These are phyloP conservation scores for Hypoxylon perforatum DNA, from an alignment of 495 filamentous ascomycete species.

Conservation along the genomic window DNA sequence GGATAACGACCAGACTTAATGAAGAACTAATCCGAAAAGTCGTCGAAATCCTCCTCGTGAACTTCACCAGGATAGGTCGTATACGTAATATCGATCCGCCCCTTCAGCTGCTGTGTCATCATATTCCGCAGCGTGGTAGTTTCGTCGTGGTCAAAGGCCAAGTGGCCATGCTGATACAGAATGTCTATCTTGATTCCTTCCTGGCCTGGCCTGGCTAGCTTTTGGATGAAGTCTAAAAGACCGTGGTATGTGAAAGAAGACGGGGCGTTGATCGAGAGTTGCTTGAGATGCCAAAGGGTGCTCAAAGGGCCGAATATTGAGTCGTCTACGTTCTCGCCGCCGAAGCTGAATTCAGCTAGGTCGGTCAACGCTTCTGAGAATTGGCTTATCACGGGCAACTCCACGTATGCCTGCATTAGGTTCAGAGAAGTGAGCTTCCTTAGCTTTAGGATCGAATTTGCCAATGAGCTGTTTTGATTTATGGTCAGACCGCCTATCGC, in stretches of 20 bases:
- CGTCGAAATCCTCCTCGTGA: slow-evolving; percentile 49
- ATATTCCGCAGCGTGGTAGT: slow-evolving; percentile 27
- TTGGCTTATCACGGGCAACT: slow-evolving; percentile 32
- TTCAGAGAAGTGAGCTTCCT: slow-evolving; percentile 44
- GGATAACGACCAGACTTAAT: no score
- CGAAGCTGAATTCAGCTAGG: slow-evolving; percentile 67
- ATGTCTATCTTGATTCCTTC: slow-evolving; percentile 45
- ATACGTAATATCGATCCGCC: slow-evolving; percentile 44
- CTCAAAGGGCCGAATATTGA: slow-evolving; percentile 57
- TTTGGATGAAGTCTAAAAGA: slow-evolving; percentile 59
- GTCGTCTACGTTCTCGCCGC: slow-evolving; percentile 64
- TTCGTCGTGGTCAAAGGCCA: slow-evolving; percentile 34
- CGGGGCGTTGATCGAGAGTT: slow-evolving; percentile 58
- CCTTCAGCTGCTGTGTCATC: slow-evolving; percentile 36
- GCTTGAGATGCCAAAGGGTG: slow-evolving; percentile 53
- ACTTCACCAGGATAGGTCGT: slow-evolving; percentile 46
- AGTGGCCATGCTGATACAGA: slow-evolving; percentile 35
- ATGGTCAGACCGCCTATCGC: slow-evolving; percentile 59
- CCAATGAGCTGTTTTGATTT: slow-evolving; percentile 53
- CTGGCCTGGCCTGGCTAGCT: slow-evolving; percentile 51
- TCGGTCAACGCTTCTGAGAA: slow-evolving; percentile 50
- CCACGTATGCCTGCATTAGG: slow-evolving; percentile 35
- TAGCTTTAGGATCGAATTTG: slow-evolving; percentile 57
- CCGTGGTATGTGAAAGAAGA: slow-evolving; percentile 59
- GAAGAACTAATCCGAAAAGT: slow-evolving; percentile 30